Percentiles rank a stretch among this genome's conserved stretches.
phyloP scores from a whole-genome alignment of 108 stramenopile species.

The Chaetoceros tenuissimus region DNA sequence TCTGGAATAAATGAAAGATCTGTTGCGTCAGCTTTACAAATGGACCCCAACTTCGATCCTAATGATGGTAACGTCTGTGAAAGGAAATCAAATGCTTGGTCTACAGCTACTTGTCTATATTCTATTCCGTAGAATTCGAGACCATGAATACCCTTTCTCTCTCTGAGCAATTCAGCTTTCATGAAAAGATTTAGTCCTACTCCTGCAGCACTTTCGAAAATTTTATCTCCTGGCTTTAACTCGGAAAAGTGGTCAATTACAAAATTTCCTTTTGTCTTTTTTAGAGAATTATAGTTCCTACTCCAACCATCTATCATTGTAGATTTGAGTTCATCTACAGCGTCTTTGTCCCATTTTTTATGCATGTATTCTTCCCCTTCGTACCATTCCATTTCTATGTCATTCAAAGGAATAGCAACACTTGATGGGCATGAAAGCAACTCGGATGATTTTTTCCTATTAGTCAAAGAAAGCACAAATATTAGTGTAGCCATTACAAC shows the following conservation, averaged over 20 bases:
- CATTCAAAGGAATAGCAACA: too few species aligned
- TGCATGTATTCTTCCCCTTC: background rate
- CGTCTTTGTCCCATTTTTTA: background rate
- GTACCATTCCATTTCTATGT: background rate
- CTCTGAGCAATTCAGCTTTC: conserved; percentile 23
- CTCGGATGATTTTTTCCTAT: too few species aligned
- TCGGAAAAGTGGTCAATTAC: background rate
- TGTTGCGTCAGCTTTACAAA: conserved; percentile 32
- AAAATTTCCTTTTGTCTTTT: background rate
- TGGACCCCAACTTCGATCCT: conserved; percentile 9
- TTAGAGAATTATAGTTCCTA: background rate
- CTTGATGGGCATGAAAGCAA: too few species aligned
- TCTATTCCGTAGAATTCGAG: conserved; percentile 37
- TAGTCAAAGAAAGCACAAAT: too few species aligned
- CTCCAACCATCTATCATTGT: background rate
- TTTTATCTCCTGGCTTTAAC: conserved; percentile 8
- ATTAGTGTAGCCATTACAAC: too few species aligned
- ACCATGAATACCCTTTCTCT: conserved; percentile 7
- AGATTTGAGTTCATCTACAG: background rate
- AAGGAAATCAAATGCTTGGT: conserved; percentile 11
- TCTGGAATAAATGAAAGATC: conserved; percentile 21
- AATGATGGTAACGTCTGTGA: background rate
- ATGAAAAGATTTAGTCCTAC: conserved; percentile 22
- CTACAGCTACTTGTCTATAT: conserved; percentile 8
- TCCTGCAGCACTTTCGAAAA: conserved; percentile 29